phyloP scores from a whole-genome alignment of 331 rosid genomes.

The Cydonia oblonga region DNA sequence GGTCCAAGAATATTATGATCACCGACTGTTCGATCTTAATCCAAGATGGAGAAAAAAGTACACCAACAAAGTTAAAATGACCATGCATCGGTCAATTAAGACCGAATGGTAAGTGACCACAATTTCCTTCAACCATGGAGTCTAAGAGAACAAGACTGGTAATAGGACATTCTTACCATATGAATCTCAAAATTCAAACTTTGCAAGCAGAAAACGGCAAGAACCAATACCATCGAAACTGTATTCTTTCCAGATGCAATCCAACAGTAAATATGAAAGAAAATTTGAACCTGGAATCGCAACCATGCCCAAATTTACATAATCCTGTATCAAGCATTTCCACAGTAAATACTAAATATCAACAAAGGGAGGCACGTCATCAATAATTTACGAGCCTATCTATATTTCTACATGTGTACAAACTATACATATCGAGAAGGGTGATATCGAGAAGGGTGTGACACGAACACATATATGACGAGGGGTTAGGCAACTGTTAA shows the following conservation, averaged over 20 bases:
- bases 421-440: neutral
- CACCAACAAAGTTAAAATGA: too few relatives aligned
- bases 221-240: neutral
- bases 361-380: neutral
- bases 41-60: neutral
- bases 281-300: neutral
- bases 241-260: neutral
- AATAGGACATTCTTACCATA: neutral
- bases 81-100: too few relatives aligned
- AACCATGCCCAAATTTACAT: neutral
- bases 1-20: neutral
- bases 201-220: neutral
- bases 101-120: neutral
- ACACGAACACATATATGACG: neutral
- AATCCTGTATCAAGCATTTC: neutral
- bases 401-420: neutral
- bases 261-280: neutral
- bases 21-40: too few relatives aligned
- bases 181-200: neutral
- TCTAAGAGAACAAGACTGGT: neutral
- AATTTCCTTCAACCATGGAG: neutral
- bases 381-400: neutral
- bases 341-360: neutral
- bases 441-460: neutral
- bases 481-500: neutral